phyloP scores from a whole-genome alignment of 768 basidiomycete genomes.

The Sutorius australiensis region DNA sequence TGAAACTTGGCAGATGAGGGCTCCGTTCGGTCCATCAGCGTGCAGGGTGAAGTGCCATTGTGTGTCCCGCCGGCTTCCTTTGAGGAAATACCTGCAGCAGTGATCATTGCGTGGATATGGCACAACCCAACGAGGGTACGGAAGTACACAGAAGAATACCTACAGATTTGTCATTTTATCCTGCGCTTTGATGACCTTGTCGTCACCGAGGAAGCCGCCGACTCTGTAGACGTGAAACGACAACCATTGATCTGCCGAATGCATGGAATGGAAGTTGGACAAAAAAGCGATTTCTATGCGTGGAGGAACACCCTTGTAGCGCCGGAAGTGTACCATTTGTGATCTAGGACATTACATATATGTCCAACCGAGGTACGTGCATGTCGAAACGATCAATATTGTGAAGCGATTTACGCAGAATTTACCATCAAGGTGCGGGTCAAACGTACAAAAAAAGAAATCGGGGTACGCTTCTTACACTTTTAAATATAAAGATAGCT shows the following conservation, averaged over 20 bases:
- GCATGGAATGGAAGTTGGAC: neutral
- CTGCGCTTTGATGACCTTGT: constrained; percentile 23
- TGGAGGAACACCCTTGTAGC: neutral
- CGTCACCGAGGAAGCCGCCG: constrained; percentile 23
- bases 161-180: constrained; percentile 22
- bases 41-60: constrained; percentile 22
- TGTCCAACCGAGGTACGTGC: neutral
- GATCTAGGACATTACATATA: neutral
- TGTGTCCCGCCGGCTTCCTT: constrained; percentile 9
- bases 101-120: neutral
- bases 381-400: neutral
- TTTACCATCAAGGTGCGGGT: no score
- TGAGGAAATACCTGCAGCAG: constrained; percentile 23
- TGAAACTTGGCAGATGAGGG: constrained; percentile 17
- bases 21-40: constrained; percentile 16
- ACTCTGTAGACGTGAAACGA: constrained; percentile 27
- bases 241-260: neutral
- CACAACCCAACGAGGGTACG: neutral
- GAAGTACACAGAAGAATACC: constrained; percentile 1
- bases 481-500: neutral
- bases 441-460: neutral
- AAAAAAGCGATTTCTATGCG: neutral
- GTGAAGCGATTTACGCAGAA: neutral
- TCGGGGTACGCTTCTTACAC: neutral
- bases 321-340: neutral